Base-by-base conservation (phyloP, 108 stramenopile genomes). In the Seminavis robusta region DNA sequence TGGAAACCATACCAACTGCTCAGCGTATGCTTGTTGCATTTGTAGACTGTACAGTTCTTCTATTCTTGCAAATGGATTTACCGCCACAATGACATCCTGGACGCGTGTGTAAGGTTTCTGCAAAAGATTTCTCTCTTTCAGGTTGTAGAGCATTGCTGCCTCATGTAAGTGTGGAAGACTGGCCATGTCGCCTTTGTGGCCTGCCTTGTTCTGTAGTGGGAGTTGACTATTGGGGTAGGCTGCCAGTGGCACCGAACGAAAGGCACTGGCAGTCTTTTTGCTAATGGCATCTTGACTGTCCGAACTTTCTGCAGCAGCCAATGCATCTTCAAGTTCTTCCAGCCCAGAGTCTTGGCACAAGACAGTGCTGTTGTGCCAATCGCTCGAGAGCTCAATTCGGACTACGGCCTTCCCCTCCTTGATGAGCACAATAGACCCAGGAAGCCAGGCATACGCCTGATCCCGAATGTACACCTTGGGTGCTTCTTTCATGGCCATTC, bases 61-160 rank as follows among this genome's bases (percentile, higher is more conserved):
- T 23, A 88, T 66, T 71, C 76, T 73, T 32, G 40, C 39, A 75
- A 91, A 97, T 3, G 95, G 94, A 73, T 97, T 97, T 63, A 97
- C 71, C 6, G 95, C 95, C 31, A 97, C 78, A 19, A 95, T 63
- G 63, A 97, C 94, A 33, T 92, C 90, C 2, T 93, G 92, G 4
- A 92, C 92, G 16, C 91, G 73, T 7, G 95, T 95, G 67, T 97
- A 97, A 4, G 92, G 92, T 41, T 73, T 52, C 17, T 71, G 73
- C 15, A 41, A 41, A 24, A 34, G 47, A 66, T 94, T 88, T 17
- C 92, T 74, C 20, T 74, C 72, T 53, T 86, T 90, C 44, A 89
- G 55, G 59, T 88, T 89, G 62, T 90, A 88, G 26, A 97, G 54
- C 59, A 95, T 92, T 2, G 95, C 62, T 16, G 67, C 60, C 52